Evolutionary conservation across 2,329 filamentous ascomycete genomes (phyloP), one percentile per base, ranked within the genome.

Genomic region (Aspergillus eucalypticola): DNA sequence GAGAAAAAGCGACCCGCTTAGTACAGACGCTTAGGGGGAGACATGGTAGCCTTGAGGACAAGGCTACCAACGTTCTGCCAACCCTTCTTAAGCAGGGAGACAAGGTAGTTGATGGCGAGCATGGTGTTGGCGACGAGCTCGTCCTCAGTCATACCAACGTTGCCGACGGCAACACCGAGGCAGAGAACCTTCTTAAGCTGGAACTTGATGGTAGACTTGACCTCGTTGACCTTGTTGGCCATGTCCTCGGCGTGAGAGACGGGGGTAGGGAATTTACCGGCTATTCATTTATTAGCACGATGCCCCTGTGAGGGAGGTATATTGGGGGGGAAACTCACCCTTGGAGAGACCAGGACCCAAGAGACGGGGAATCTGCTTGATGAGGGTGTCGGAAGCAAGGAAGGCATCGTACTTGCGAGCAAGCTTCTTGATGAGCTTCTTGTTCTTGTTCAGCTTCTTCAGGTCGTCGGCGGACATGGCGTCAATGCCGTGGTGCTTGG

Each of bases 361-460:
- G 81, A 99, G 92, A 97, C 95, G 95, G 75, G 95, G 95, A 76
- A 99, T 98, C 87, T 97, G 93, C 90, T 96, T 97, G 90, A 99
- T 97, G 78, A 99, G 85, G 77, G 90, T 85, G 79, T 99, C 95
- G 79, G 94, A 98, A 80, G 95, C 90, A 79, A 99, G 84, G 85
- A 99, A 99, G 74, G 95, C 95, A 83, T 99, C 95, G 89, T 99
- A 98, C 88, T 99, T 99, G 89, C 93, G 92, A 68, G 95, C 95
- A 71, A 99, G 91, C 90, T 99, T 99, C 92, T 99, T 99, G 90
- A 99, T 97, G 78, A 98, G 90, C 90, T 99, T 99, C 91, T 99
- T 98, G 92, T 99, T 99, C 92, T 99, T 99, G 90, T 99, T 99
- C 73, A 99, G 92, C 90, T 99, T 99, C 91, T 99, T 99, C 84